Percentiles rank a stretch among this genome's conserved stretches.
Evolutionary conservation across 2,329 filamentous ascomycete species (phyloP).

Genomic region (Colletotrichum agaves): DNA sequence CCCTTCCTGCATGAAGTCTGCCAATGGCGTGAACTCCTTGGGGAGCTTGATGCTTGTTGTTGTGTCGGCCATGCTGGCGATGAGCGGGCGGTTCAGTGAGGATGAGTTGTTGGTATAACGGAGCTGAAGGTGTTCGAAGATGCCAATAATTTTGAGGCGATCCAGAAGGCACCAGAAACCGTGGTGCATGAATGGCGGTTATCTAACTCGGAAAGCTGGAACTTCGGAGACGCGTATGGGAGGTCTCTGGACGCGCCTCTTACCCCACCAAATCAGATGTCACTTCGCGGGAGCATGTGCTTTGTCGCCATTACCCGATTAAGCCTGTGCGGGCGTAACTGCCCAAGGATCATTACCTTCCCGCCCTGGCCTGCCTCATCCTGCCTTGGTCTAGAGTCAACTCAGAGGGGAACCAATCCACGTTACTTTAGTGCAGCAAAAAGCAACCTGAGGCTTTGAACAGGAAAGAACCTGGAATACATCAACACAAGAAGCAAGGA

Average conservation of each 20-base stretch:
- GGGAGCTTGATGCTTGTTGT: conserved; percentile 44
- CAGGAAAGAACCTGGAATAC: too few species aligned
- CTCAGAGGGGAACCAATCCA: too few species aligned
- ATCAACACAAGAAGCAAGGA: too few species aligned
- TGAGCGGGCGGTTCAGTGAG: neutral
- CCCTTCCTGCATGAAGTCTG: conserved; percentile 55
- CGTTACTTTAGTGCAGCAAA: too few species aligned
- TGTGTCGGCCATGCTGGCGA: conserved; percentile 11
- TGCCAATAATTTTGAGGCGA: neutral
- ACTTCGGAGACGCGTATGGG: too few species aligned
- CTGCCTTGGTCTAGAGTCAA: too few species aligned
- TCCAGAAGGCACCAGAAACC: neutral
- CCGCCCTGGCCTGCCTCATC: neutral
- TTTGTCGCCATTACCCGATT: neutral
- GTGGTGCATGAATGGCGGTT: too few species aligned
- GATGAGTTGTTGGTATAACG: neutral
- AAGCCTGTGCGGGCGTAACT: neutral
- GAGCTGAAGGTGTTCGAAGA: neutral
- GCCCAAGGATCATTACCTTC: neutral
- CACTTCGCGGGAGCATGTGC: conserved; percentile 18
- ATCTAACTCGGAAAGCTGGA: too few species aligned
- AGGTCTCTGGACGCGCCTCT: conserved; percentile 9
- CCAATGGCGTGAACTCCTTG: conserved; percentile 52
- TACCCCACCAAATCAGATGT: conserved; percentile 1
- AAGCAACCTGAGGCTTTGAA: too few species aligned